A percentile compares a stretch with the other conserved stretches of the same genome.
Evolutionary conservation across 1,139 yeast genomes (phyloP).

Genomic region (Taphrina pruni): DNA sequence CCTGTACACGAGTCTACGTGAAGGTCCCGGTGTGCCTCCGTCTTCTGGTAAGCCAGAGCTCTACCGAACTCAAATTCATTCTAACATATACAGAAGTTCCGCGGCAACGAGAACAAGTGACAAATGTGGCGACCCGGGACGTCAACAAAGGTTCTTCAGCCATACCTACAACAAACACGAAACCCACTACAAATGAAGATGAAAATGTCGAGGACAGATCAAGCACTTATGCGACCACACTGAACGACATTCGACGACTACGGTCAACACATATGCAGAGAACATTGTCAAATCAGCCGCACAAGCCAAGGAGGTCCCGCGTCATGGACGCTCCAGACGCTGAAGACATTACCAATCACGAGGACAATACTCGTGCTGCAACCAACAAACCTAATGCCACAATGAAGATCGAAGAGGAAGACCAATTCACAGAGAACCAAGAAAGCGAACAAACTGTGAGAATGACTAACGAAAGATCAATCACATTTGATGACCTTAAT

Average conservation of each 20-base stretch:
- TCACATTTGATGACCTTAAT: conserved; percentile 94
- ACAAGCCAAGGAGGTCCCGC: conserved; percentile 65
- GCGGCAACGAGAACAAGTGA: not conserved
- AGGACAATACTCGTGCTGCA: not conserved
- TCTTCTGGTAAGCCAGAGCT: conserved; percentile 30
- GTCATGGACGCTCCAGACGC: conserved; percentile 57
- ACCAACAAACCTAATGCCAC: not conserved
- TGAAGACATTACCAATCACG: not conserved
- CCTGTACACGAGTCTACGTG: conserved; percentile 54
- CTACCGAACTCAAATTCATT: not conserved
- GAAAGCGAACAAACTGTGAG: not conserved
- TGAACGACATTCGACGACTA: conserved; percentile 77
- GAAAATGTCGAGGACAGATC: conserved; percentile 14
- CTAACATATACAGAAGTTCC: not conserved
- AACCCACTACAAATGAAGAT: conserved; percentile 17
- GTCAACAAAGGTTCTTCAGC: not conserved
- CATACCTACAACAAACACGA: not conserved
- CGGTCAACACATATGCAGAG: conserved; percentile 74
- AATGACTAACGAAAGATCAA: conserved; percentile 64
- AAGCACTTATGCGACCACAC: conserved; percentile 65
- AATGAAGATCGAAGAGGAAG: conserved; percentile 15
- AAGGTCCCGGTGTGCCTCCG: conserved; percentile 39
- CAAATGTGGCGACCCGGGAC: not conserved
- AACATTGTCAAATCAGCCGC: conserved; percentile 63
- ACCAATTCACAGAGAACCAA: not conserved